A percentile compares a stretch with the other conserved stretches of the same genome.
phyloP scores from a whole-genome alignment of 139 green algal genomes.

The Chlamydomonas asymmetrica region DNA sequence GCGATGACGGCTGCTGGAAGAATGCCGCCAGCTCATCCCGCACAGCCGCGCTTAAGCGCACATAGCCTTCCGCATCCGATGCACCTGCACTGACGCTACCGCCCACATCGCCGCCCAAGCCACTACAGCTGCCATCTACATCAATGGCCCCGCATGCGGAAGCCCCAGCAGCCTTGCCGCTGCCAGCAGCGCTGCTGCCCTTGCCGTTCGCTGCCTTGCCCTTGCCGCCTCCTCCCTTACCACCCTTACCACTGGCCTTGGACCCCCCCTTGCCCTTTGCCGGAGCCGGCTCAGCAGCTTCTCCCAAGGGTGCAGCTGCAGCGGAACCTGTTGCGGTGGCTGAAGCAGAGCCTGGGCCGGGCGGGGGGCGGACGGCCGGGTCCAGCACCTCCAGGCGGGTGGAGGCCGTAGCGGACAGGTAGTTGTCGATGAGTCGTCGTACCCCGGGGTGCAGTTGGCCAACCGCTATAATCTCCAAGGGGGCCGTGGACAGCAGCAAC shows the following conservation, averaged over 20 bases:
- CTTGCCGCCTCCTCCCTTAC: neutral
- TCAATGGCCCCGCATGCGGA: neutral
- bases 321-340: neutral
- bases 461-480: conserved; percentile 73
- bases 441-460: conserved; percentile 42
- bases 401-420: conserved; percentile 23
- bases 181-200: conserved; percentile 12
- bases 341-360: no score
- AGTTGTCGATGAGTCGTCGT: conserved; percentile 48
- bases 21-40: conserved; percentile 2
- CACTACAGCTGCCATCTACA: no score
- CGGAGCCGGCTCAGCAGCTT: neutral
- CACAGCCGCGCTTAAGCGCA: no score
- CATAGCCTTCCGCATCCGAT: no score
- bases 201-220: neutral
- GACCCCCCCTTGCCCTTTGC: no score
- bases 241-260: no score
- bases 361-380: no score
- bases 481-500: conserved; percentile 59
- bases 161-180: neutral
- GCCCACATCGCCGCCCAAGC: neutral
- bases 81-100: neutral
- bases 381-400: conserved; percentile 12
- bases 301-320: neutral
- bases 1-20: neutral